A percentile compares a stretch with the other conserved stretches of the same genome.
phyloP scores from a whole-genome alignment of 2,329 filamentous ascomycete species.

The Byssochlamys sp. region DNA sequence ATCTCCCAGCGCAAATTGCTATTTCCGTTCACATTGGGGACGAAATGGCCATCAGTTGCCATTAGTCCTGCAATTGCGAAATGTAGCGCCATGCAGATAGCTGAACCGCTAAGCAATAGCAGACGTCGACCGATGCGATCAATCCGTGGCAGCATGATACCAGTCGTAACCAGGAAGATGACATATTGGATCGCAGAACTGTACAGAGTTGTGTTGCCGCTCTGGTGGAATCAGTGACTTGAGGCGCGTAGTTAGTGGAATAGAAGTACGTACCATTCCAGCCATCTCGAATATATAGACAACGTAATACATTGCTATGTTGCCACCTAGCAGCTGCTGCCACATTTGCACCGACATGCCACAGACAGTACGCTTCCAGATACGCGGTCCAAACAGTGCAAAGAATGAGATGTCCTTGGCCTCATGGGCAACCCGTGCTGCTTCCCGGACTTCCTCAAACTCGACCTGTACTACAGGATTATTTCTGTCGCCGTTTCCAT shows the following conservation, averaged over 20 bases:
- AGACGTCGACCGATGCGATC: constrained; percentile 42
- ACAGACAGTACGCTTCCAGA: constrained; percentile 45
- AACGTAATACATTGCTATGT: constrained; percentile 52
- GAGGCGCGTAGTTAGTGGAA: not conserved
- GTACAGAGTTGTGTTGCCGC: constrained; percentile 36
- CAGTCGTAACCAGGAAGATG: constrained; percentile 47
- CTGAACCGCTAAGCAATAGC: constrained; percentile 39
- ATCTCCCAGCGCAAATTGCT: constrained; percentile 39
- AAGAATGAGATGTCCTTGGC: constrained; percentile 24
- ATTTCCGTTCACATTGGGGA: constrained; percentile 40
- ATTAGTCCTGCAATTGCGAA: constrained; percentile 47
- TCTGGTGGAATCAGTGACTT: constrained; percentile 9
- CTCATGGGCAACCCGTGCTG: constrained; percentile 22
- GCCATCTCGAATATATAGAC: constrained; percentile 55
- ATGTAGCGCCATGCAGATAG: constrained; percentile 41
- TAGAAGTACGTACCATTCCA: constrained; percentile 31
- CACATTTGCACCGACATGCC: constrained; percentile 47
- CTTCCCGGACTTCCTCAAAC: constrained; percentile 28
- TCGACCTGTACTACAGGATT: constrained; percentile 50
- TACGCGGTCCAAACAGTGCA: constrained; percentile 38
- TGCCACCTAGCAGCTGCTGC: constrained; percentile 50
- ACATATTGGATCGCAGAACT: constrained; percentile 50
- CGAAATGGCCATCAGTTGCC: constrained; percentile 38
- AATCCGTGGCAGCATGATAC: constrained; percentile 41
- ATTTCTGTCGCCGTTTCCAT: constrained; percentile 46